A percentile compares a stretch with the other conserved stretches of the same genome.
Conservation (phyloP, 495 filamentous ascomycete genomes). For the Xanthoparmelia taractica region DNA sequence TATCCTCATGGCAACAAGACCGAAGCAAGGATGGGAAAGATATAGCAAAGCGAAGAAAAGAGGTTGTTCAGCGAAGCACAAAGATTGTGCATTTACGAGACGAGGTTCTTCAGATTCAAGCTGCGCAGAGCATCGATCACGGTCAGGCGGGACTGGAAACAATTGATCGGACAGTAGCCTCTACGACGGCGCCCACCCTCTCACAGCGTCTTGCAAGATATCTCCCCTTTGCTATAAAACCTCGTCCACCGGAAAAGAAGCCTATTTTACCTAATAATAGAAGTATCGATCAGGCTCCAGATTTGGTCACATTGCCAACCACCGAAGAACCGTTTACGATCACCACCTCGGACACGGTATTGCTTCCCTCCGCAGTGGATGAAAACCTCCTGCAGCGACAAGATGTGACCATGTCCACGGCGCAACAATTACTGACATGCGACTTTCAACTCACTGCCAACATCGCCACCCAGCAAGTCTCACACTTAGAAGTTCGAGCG, state of each 20-base stretch:
- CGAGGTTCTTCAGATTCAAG: background rate
- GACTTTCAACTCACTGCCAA: slow-evolving; percentile 9
- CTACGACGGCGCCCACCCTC: background rate
- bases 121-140: background rate
- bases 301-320: background rate
- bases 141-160: background rate
- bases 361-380: background rate
- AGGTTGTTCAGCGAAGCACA: background rate
- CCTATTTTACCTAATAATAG: background rate
- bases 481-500: background rate
- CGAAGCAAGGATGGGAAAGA: background rate
- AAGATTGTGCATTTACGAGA: slow-evolving; percentile 3
- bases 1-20: slow-evolving; percentile 3
- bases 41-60: background rate
- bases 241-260: background rate
- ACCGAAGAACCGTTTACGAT: background rate
- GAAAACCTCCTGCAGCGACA: background rate
- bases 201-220: slow-evolving; percentile 4
- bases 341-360: background rate
- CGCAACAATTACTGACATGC: background rate
- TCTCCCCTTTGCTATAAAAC: slow-evolving; percentile 1
- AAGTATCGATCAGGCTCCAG: background rate
- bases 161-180: background rate
- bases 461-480: background rate
- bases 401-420: background rate